phyloP scores from a whole-genome alignment of 2,329 filamentous ascomycete genomes.

The Penicillium brasilianum region DNA sequence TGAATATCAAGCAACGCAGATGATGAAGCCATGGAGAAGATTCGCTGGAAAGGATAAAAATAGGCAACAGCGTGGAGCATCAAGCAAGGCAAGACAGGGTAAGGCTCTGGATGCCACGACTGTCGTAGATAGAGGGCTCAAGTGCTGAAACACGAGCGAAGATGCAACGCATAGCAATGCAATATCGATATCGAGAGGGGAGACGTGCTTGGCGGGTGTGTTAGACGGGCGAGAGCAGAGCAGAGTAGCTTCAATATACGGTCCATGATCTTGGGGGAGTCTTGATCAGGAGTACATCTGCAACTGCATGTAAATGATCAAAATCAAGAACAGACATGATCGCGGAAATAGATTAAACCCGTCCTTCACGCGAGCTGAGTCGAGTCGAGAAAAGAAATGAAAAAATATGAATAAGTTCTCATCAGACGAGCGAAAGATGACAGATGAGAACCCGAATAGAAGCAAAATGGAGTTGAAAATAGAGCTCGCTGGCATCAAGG shows the following conservation, averaged over 20 bases:
- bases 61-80: background rate
- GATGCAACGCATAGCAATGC: background rate
- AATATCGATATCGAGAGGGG: background rate
- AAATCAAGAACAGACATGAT: background rate
- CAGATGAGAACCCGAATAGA: background rate
- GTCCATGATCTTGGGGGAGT: background rate
- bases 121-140: background rate
- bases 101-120: background rate
- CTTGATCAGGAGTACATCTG: background rate
- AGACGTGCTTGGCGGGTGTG: background rate
- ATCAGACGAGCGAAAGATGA: background rate
- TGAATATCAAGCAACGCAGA: constrained; percentile 10
- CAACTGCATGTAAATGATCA: background rate
- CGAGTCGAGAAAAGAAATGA: background rate
- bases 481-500: constrained; percentile 6
- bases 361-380: background rate
- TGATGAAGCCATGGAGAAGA: background rate
- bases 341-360: background rate
- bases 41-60: background rate
- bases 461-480: background rate
- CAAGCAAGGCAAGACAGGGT: background rate
- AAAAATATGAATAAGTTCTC: background rate
- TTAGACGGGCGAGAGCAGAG: background rate
- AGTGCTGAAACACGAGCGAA: constrained; percentile 1
- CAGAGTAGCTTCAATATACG: background rate